phyloP scores from a whole-genome alignment of 345 rosid genomes.

The Murraya paniculata region DNA sequence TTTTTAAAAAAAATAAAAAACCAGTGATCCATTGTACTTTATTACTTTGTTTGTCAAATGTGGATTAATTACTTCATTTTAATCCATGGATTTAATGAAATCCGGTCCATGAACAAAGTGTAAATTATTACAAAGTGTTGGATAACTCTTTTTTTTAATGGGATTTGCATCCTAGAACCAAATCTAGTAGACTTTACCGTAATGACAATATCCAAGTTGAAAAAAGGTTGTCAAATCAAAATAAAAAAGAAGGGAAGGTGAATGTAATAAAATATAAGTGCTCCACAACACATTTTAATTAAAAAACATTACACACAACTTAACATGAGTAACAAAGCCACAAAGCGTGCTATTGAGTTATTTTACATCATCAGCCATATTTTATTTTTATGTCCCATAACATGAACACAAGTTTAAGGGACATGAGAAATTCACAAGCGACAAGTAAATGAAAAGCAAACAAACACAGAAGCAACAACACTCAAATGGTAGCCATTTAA shows the following conservation, averaged over 20 bases:
- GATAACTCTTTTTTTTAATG: too few species aligned
- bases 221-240: background rate
- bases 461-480: background rate
- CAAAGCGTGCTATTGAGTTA: background rate
- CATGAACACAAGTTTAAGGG: background rate
- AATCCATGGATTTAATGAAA: background rate
- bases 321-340: background rate
- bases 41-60: too few species aligned
- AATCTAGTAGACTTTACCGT: too few species aligned
- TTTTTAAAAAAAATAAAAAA: too few species aligned
- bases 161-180: too few species aligned
- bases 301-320: background rate
- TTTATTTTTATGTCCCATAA: background rate
- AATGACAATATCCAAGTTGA: background rate
- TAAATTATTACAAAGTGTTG: too few species aligned
- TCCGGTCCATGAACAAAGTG: too few species aligned
- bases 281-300: background rate
- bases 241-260: too few species aligned
- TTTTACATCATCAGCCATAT: background rate
- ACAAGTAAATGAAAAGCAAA: background rate
- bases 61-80: too few species aligned
- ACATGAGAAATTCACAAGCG: background rate
- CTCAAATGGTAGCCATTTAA: conserved; percentile 14
- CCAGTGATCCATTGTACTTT: too few species aligned
- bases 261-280: too few species aligned